phyloP scores from a whole-genome alignment of 768 basidiomycete genomes.

The Pleurotus tuber-regium region DNA sequence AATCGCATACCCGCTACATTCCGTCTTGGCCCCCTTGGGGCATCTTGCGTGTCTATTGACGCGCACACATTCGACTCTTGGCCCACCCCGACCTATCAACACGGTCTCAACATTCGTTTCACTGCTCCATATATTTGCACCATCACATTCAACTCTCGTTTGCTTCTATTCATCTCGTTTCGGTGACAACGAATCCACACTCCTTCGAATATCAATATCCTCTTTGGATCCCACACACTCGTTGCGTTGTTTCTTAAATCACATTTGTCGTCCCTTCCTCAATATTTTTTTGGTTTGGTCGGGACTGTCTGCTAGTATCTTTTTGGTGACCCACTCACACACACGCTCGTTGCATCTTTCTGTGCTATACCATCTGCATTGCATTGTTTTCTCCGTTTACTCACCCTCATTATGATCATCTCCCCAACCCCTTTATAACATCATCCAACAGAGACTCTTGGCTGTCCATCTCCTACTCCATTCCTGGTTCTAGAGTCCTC shows the following conservation, averaged over 20 bases:
- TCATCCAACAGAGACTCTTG: background rate
- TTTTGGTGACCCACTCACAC: constrained; percentile 5
- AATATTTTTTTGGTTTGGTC: constrained; percentile 5
- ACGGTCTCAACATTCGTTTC: background rate
- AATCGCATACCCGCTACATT: background rate
- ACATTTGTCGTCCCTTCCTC: background rate
- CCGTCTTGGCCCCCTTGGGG: background rate
- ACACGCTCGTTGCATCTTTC: constrained; percentile 10
- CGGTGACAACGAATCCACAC: background rate
- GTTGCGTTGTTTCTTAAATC: background rate
- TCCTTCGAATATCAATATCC: background rate
- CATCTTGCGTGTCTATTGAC: background rate
- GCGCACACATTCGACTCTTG: constrained; percentile 9
- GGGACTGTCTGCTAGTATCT: background rate
- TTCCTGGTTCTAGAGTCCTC: background rate
- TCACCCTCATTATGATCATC: background rate
- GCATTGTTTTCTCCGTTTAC: background rate
- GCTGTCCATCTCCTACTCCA: background rate
- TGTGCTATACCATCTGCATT: constrained; percentile 10
- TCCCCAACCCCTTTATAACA: background rate
- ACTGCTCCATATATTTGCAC: constrained; percentile 2
- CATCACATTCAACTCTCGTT: constrained; percentile 7
- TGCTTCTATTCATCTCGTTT: constrained; percentile 8
- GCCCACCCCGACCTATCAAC: constrained; percentile 1
- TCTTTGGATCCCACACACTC: background rate